These are phyloP conservation scores for Ogataea saltuana DNA, from an alignment of 805 yeast species.

Conservation along the genomic window DNA sequence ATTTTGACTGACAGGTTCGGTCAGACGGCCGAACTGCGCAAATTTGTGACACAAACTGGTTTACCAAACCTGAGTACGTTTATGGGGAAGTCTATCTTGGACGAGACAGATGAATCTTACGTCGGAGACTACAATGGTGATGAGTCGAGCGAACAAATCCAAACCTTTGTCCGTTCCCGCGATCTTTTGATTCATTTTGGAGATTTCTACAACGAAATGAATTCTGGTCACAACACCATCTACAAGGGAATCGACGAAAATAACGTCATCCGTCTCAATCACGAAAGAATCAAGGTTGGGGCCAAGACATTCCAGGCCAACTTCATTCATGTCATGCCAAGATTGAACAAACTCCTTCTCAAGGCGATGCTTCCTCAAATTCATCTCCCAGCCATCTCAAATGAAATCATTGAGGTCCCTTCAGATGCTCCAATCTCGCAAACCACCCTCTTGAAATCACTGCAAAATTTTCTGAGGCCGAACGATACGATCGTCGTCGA, in stretches of 20 bases:
- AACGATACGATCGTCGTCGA: conserved; percentile 77
- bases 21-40: conserved; percentile 44
- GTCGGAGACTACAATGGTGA: conserved; percentile 74
- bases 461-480: conserved; percentile 42
- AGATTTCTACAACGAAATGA: conserved; percentile 62
- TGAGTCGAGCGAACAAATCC: conserved; percentile 50
- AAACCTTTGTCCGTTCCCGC: conserved; percentile 49
- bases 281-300: conserved; percentile 52
- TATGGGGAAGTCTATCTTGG: conserved; percentile 71
- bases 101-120: conserved; percentile 66
- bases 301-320: conserved; percentile 42
- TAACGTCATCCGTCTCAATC: conserved; percentile 50
- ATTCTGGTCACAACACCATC: conserved; percentile 64
- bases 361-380: conserved; percentile 7
- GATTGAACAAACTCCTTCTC: conserved; percentile 42
- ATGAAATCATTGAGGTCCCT: conserved; percentile 24
- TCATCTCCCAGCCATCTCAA: conserved; percentile 12
- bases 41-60: conserved; percentile 49
- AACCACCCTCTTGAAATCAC: conserved; percentile 41
- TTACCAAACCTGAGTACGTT: conserved; percentile 61
- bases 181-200: conserved; percentile 78
- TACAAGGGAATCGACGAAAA: conserved; percentile 41
- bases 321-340: conserved; percentile 52
- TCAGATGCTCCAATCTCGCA: conserved; percentile 47
- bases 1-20: conserved; percentile 64